Percentiles rank a stretch among this genome's conserved stretches.
Evolutionary conservation across 1,284 basidiomycete species (phyloP).

Genomic region (Ustilago curta): DNA sequence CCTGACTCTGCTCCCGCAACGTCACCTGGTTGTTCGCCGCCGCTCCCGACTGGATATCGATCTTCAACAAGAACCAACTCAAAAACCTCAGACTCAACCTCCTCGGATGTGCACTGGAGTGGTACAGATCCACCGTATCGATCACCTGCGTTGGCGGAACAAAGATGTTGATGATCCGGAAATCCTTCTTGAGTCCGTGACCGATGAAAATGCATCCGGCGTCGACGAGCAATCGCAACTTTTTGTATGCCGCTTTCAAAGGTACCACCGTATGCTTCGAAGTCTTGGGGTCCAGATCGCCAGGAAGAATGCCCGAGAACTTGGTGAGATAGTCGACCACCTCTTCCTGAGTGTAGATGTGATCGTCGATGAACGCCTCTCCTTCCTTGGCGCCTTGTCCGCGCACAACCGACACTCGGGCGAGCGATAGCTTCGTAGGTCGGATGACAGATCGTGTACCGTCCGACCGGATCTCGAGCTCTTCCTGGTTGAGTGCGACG

Average conservation of each 20-base stretch:
- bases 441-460: slow-evolving; percentile 91
- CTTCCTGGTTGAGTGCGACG: slow-evolving; percentile 94
- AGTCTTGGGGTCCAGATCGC: slow-evolving; percentile 86
- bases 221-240: slow-evolving; percentile 92
- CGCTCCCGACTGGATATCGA: slow-evolving; percentile 86
- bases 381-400: slow-evolving; percentile 84
- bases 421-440: slow-evolving; percentile 89
- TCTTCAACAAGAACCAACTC: slow-evolving; percentile 88
- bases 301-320: slow-evolving; percentile 85
- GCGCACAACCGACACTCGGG: slow-evolving; percentile 91
- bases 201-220: slow-evolving; percentile 96
- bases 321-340: slow-evolving; percentile 98
- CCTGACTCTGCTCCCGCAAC: slow-evolving; percentile 20
- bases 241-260: slow-evolving; percentile 96
- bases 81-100: slow-evolving; percentile 93
- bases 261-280: slow-evolving; percentile 92
- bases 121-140: slow-evolving; percentile 96
- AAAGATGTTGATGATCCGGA: slow-evolving; percentile 97
- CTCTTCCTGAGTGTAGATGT: slow-evolving; percentile 92
- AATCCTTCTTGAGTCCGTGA: slow-evolving; percentile 98
- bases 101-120: slow-evolving; percentile 81
- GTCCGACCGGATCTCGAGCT: slow-evolving; percentile 92
- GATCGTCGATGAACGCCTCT: slow-evolving; percentile 95
- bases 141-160: slow-evolving; percentile 95
- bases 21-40: slow-evolving; percentile 45